phyloP scores from a whole-genome alignment of 2,329 filamentous ascomycete genomes.

The Exophiala sp. region DNA sequence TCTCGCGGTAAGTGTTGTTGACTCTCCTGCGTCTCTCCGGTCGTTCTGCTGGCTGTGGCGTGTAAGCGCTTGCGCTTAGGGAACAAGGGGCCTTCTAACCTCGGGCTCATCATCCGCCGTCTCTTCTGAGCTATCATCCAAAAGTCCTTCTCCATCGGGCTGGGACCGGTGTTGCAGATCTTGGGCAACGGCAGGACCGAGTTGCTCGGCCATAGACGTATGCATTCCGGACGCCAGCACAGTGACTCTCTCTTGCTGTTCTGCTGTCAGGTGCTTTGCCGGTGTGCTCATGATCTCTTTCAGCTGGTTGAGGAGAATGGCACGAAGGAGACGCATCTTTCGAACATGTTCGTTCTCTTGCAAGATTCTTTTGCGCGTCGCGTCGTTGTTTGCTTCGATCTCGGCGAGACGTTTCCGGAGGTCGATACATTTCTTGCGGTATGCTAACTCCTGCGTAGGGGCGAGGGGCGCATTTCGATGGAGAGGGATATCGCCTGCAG shows the following conservation, averaged over 20 bases:
- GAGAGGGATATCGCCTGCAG: constrained; percentile 21
- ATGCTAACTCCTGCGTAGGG: constrained; percentile 90
- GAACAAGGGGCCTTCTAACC: constrained; percentile 26
- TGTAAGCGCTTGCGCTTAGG: constrained; percentile 21
- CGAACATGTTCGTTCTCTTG: constrained; percentile 80
- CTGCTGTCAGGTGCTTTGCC: constrained; percentile 66
- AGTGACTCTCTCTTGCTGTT: constrained; percentile 58
- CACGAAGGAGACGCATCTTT: constrained; percentile 83
- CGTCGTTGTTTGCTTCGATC: constrained; percentile 86
- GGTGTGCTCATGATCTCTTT: constrained; percentile 44
- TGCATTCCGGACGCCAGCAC: constrained; percentile 41
- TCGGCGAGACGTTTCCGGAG: constrained; percentile 86
- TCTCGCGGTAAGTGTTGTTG: constrained; percentile 28
- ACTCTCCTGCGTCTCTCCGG: constrained; percentile 39
- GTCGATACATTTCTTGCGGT: constrained; percentile 92
- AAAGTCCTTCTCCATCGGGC: constrained; percentile 26
- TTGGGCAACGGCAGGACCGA: constrained; percentile 32
- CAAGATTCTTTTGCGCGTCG: constrained; percentile 68
- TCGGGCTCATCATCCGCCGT: constrained; percentile 30
- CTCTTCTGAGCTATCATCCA: constrained; percentile 29
- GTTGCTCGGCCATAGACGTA: constrained; percentile 47
- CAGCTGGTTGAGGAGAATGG: constrained; percentile 67
- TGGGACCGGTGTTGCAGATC: constrained; percentile 12
- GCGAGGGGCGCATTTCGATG: constrained; percentile 49
- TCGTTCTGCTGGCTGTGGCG: constrained; percentile 41